These are phyloP conservation scores for Gillenia trifoliata DNA, from an alignment of 306 rosid genomes.

Conservation along the genomic window DNA sequence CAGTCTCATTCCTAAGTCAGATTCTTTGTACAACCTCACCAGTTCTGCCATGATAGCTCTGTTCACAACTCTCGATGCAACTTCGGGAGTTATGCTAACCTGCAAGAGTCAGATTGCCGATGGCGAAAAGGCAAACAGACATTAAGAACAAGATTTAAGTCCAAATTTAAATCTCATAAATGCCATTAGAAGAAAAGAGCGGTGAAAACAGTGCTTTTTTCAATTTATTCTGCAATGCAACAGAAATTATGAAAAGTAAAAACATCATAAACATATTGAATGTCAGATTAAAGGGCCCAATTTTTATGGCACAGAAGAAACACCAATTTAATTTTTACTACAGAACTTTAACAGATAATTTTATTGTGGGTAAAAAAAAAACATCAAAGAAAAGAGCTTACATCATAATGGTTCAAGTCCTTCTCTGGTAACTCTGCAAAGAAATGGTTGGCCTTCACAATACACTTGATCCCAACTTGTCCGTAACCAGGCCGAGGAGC, in stretches of 20 bases:
- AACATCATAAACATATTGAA: slow-evolving; percentile 36
- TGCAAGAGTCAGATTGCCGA: slow-evolving; percentile 35
- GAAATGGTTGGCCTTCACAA: slow-evolving; percentile 97
- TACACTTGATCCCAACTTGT: slow-evolving; percentile 84
- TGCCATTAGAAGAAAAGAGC: slow-evolving; percentile 47
- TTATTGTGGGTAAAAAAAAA: slow-evolving; percentile 5
- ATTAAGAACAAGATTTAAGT: slow-evolving; percentile 47
- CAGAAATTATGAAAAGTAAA: slow-evolving; percentile 30
- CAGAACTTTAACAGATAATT: slow-evolving; percentile 3
- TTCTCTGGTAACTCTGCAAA: slow-evolving; percentile 95
- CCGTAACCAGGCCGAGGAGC: slow-evolving; percentile 92
- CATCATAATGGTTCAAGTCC: slow-evolving; percentile 97
- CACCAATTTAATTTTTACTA: slow-evolving; percentile 16
- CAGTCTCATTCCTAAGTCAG: slow-evolving; percentile 89
- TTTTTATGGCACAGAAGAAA: slow-evolving; percentile 19
- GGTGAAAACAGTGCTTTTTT: slow-evolving; percentile 34
- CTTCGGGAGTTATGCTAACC: slow-evolving; percentile 92
- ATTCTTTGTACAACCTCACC: slow-evolving; percentile 73
- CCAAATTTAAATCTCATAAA: slow-evolving; percentile 41
- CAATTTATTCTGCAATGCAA: slow-evolving; percentile 27
- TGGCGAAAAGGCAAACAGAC: slow-evolving; percentile 35
- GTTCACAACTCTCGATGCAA: slow-evolving; percentile 74
- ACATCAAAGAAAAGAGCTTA: slow-evolving; percentile 39
- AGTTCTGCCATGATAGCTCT: slow-evolving; percentile 90
- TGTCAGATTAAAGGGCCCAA: slow-evolving; percentile 44